Conservation (phyloP, 2,329 filamentous ascomycete species). For the Scedosporium aurantiacum region DNA sequence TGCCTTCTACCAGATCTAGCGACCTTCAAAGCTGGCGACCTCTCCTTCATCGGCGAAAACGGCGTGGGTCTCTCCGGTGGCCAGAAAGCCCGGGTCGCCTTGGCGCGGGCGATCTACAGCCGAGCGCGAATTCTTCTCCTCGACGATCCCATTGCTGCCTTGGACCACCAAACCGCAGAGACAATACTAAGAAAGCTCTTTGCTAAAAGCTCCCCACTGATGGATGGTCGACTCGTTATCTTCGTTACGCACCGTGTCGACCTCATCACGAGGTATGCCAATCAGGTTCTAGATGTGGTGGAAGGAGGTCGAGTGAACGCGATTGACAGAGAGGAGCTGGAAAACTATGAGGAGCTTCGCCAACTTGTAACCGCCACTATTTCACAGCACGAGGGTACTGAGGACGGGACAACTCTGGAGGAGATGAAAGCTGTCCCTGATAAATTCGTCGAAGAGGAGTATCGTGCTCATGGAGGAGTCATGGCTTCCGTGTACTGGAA, state of each 20-base stretch:
- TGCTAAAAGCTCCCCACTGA: conserved; percentile 23
- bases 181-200: conserved; percentile 52
- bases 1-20: conserved; percentile 44
- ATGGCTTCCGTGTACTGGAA: conserved; percentile 69
- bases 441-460: conserved; percentile 72
- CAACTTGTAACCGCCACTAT: conserved; percentile 21
- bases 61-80: conserved; percentile 53
- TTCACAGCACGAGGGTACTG: neutral
- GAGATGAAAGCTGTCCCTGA: conserved; percentile 41
- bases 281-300: conserved; percentile 61
- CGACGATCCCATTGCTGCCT: conserved; percentile 51
- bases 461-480: conserved; percentile 63
- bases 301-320: conserved; percentile 49
- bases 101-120: conserved; percentile 54
- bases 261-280: conserved; percentile 60
- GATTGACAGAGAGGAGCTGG: conserved; percentile 33
- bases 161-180: conserved; percentile 52
- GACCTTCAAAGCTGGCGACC: conserved; percentile 45
- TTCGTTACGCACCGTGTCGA: conserved; percentile 74
- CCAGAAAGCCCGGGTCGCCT: conserved; percentile 50
- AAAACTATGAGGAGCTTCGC: conserved; percentile 21
- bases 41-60: conserved; percentile 49
- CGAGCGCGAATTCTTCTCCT: conserved; percentile 44
- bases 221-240: conserved; percentile 57
- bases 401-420: conserved; percentile 3